Conservation (phyloP, 148 eudicot species). For the Rhododendron vialii region DNA sequence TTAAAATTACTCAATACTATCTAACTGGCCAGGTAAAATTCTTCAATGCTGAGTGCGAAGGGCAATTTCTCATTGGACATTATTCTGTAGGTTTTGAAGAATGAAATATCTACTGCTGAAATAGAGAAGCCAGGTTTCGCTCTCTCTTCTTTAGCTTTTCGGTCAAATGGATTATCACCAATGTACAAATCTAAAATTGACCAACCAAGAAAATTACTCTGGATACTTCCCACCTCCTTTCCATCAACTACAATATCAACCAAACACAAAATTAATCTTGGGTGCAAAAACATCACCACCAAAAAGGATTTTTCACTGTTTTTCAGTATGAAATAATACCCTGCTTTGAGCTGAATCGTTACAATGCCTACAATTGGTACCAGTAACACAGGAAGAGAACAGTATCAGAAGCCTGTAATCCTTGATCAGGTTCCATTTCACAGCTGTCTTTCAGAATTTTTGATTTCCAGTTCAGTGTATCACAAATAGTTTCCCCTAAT, state of each 20-base stretch:
- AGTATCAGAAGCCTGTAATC: not conserved
- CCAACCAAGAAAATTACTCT: slow-evolving; percentile 76
- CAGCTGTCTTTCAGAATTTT: not conserved
- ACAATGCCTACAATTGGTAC: not conserved
- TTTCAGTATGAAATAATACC: not conserved
- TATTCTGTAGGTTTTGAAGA: not conserved
- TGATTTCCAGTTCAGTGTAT: not conserved
- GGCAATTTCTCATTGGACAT: not conserved
- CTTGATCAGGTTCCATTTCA: not conserved
- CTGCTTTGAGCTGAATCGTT: not conserved
- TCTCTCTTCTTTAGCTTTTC: slow-evolving; percentile 64
- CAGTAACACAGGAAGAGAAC: not conserved
- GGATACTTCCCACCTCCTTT: slow-evolving; percentile 68
- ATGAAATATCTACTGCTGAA: slow-evolving; percentile 30
- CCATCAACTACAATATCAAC: slow-evolving; percentile 62
- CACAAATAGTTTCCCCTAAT: not conserved
- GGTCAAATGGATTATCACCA: slow-evolving; percentile 82
- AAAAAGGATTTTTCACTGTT: not conserved
- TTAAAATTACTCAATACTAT: not conserved
- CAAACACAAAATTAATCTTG: not conserved
- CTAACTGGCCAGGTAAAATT: not conserved
- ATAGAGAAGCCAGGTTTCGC: slow-evolving; percentile 46
- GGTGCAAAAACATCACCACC: not conserved
- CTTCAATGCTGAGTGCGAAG: not conserved
- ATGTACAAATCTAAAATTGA: slow-evolving; percentile 79